Conservation (phyloP, 1,284 basidiomycete genomes). For the Leucoagaricus sp. region DNA sequence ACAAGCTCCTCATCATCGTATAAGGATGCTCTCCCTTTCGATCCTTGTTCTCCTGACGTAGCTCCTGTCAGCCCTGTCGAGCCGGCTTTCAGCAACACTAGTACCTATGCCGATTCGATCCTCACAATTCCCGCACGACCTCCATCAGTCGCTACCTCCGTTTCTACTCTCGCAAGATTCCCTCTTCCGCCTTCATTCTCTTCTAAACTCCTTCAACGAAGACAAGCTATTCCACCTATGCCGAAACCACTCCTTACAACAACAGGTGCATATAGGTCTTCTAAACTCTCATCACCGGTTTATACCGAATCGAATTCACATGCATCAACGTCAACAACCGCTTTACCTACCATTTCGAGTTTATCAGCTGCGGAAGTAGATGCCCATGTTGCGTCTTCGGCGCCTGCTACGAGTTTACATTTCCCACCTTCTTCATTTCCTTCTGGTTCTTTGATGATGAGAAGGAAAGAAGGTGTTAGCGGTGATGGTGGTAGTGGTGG, state of each 20-base stretch:
- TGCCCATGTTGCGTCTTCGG: neutral
- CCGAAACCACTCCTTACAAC: slow-evolving; percentile 3
- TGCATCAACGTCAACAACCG: neutral
- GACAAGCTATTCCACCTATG: slow-evolving; percentile 3
- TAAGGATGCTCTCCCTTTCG: neutral
- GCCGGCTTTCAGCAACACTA: neutral
- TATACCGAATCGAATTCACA: neutral
- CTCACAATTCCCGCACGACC: neutral
- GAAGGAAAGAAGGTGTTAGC: neutral
- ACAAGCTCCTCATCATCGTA: neutral
- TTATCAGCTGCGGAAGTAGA: neutral
- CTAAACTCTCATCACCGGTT: neutral
- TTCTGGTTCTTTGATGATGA: neutral
- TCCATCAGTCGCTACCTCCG: slow-evolving; percentile 3
- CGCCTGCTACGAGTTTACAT: neutral
- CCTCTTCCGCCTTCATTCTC: slow-evolving; percentile 14
- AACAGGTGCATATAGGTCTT: neutral
- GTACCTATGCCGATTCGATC: neutral
- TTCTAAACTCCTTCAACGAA: slow-evolving; percentile 1
- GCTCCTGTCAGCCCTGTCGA: neutral
- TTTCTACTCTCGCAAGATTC: slow-evolving; percentile 12
- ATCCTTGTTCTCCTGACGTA: neutral
- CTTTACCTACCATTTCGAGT: neutral
- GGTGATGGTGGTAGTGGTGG: no score
- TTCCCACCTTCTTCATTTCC: neutral